These are phyloP conservation scores for Globisporangium nagaii DNA, from an alignment of 352 stramenopile genomes.

Conservation along the genomic window DNA sequence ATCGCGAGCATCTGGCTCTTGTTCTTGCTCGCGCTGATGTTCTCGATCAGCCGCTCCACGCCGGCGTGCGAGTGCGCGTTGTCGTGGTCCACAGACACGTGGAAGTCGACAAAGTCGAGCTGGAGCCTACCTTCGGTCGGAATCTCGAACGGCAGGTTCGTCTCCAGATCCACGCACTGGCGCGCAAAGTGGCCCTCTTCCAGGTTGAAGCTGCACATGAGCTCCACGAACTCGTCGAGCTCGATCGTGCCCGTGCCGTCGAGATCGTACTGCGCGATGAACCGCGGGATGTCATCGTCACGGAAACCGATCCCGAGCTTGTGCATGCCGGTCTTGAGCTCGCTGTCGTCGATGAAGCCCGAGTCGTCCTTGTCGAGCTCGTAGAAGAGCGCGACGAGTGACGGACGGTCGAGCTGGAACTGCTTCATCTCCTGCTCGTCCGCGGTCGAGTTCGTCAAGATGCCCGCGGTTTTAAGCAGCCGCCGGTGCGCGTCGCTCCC, in stretches of 20 bases:
- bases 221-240: constrained; percentile 71
- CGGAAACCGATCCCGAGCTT: constrained; percentile 43
- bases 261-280: constrained; percentile 68
- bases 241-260: constrained; percentile 70
- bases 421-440: constrained; percentile 25
- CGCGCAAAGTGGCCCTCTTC: constrained; percentile 35
- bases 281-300: constrained; percentile 60
- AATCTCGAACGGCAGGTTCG: constrained; percentile 52
- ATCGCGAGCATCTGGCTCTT: constrained; percentile 78
- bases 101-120: constrained; percentile 73
- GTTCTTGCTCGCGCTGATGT: constrained; percentile 71
- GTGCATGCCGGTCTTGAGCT: constrained; percentile 47
- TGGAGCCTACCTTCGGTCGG: constrained; percentile 48
- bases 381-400: constrained; percentile 46
- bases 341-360: constrained; percentile 54
- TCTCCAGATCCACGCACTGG: constrained; percentile 62
- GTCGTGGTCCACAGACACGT: constrained; percentile 61
- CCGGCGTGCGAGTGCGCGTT: constrained; percentile 61
- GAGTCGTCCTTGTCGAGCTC: constrained; percentile 67
- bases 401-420: constrained; percentile 40
- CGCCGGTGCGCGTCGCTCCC: constrained; percentile 29
- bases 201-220: constrained; percentile 68
- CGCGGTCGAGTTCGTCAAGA: constrained; percentile 35
- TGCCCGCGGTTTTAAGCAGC: constrained; percentile 63
- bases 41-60: constrained; percentile 70